phyloP scores from a whole-genome alignment of 257 asterid genomes.

The Solanum microdontum region DNA sequence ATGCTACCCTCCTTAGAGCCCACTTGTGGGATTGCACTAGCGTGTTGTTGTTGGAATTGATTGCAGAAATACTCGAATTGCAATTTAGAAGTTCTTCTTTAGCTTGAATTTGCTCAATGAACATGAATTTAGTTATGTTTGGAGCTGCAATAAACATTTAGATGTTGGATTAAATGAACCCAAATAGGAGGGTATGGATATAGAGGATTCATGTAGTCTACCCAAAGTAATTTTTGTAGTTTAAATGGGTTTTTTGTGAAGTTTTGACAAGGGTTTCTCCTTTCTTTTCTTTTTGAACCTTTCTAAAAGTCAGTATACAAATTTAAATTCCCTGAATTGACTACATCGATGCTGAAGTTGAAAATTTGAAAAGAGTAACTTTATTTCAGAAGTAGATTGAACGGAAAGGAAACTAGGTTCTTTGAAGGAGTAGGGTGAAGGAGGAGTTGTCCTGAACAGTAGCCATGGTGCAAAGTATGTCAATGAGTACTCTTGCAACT shows the following conservation, averaged over 20 bases:
- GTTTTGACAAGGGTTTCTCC: not conserved
- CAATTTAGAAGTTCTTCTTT: not conserved
- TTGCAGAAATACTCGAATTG: not conserved
- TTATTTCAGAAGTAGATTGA: not conserved
- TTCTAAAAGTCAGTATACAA: not conserved
- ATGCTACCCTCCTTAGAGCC: not conserved
- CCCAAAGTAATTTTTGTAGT: not conserved
- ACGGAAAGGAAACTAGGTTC: not conserved
- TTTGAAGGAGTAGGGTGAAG: not conserved
- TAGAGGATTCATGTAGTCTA: not conserved
- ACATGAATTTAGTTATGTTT: not conserved
- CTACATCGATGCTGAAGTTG: not conserved
- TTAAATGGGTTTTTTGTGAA: not conserved
- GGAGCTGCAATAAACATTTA: not conserved
- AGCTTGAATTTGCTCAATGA: not conserved
- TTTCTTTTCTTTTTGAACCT: not conserved
- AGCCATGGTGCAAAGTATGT: conserved; percentile 46
- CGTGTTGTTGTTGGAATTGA: not conserved
- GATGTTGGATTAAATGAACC: not conserved
- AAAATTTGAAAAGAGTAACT: not conserved
- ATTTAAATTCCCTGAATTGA: not conserved
- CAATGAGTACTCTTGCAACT: conserved; percentile 35
- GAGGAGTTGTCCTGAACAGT: conserved; percentile 8
- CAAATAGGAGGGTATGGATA: not conserved
- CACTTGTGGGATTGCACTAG: not conserved